Conservation (phyloP, 1,284 basidiomycete species). For the Takashimella koratensis region DNA sequence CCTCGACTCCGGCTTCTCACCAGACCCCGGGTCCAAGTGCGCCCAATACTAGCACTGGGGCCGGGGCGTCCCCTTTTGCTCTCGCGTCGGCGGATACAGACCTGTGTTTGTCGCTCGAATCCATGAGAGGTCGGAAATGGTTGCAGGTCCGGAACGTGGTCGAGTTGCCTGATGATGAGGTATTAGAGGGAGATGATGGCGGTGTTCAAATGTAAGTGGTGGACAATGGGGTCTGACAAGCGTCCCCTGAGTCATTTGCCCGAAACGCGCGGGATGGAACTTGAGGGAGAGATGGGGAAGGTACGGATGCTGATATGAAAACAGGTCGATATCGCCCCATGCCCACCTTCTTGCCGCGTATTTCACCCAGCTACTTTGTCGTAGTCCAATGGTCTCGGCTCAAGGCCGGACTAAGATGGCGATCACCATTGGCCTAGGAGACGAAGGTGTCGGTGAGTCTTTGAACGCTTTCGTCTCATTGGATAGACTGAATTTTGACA, state of each 20-base stretch:
- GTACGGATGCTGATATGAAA: background rate
- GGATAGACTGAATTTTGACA: constrained; percentile 1
- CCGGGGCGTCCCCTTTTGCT: constrained; percentile 24
- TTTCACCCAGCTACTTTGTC: constrained; percentile 37
- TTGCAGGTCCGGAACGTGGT: constrained; percentile 38
- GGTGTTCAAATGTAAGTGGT: constrained; percentile 37
- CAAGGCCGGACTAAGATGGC: constrained; percentile 35
- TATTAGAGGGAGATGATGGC: constrained; percentile 31
- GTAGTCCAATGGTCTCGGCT: constrained; percentile 20
- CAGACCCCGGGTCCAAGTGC: background rate
- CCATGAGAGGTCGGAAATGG: constrained; percentile 43
- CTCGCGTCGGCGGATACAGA: constrained; percentile 36
- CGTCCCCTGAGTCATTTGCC: background rate
- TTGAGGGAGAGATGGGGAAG: too few relatives aligned
- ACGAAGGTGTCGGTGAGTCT: constrained; percentile 31
- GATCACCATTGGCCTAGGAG: constrained; percentile 42
- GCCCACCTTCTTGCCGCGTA: constrained; percentile 38
- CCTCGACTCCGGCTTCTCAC: constrained; percentile 20
- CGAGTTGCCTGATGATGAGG: constrained; percentile 30
- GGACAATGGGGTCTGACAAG: too few relatives aligned
- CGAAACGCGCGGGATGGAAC: too few relatives aligned
- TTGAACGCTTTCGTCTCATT: background rate
- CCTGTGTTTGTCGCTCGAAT: constrained; percentile 48
- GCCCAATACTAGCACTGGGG: constrained; percentile 3
- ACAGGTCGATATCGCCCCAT: constrained; percentile 28